Evolutionary conservation across 352 stramenopile species (phyloP).

Genomic region (Achlya hypogyna): DNA sequence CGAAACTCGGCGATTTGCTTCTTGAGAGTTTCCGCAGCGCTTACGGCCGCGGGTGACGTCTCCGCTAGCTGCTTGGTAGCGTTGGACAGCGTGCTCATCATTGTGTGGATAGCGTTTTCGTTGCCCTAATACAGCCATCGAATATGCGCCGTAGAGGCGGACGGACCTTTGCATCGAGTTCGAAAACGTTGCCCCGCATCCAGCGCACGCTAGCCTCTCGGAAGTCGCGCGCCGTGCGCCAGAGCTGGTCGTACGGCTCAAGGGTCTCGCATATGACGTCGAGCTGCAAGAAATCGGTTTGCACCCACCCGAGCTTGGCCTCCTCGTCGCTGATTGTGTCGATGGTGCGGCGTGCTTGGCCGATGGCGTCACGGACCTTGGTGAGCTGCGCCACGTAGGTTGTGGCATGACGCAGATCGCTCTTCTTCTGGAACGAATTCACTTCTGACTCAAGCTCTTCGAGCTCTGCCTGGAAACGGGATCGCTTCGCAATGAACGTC

Average conservation of each 20-base stretch:
- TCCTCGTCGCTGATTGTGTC: conserved; percentile 53
- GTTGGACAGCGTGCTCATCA: conserved; percentile 40
- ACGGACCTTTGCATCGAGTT: conserved; percentile 36
- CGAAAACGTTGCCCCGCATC: conserved; percentile 56
- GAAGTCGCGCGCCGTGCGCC: conserved; percentile 60
- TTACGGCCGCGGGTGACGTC: conserved; percentile 43
- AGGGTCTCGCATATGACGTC: conserved; percentile 68
- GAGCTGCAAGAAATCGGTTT: conserved; percentile 57
- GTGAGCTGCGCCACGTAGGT: conserved; percentile 66
- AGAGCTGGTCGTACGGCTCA: conserved; percentile 67
- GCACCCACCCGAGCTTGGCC: conserved; percentile 53
- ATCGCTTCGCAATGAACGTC: conserved; percentile 56
- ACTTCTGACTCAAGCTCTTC: conserved; percentile 69
- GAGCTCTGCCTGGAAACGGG: conserved; percentile 60
- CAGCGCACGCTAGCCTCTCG: conserved; percentile 56
- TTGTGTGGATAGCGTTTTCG: conserved; percentile 33
- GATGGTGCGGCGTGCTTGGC: conserved; percentile 44
- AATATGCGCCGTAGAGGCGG: neutral
- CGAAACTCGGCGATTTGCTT: conserved; percentile 75
- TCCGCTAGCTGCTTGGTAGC: conserved; percentile 49
- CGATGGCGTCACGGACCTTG: conserved; percentile 62
- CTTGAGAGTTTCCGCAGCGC: conserved; percentile 60
- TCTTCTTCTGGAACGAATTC: conserved; percentile 61
- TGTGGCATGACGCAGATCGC: conserved; percentile 56
- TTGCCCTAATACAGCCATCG: conserved; percentile 28